These are phyloP conservation scores for Podaxis sp. DNA, from an alignment of 768 basidiomycete genomes.

Conservation along the genomic window DNA sequence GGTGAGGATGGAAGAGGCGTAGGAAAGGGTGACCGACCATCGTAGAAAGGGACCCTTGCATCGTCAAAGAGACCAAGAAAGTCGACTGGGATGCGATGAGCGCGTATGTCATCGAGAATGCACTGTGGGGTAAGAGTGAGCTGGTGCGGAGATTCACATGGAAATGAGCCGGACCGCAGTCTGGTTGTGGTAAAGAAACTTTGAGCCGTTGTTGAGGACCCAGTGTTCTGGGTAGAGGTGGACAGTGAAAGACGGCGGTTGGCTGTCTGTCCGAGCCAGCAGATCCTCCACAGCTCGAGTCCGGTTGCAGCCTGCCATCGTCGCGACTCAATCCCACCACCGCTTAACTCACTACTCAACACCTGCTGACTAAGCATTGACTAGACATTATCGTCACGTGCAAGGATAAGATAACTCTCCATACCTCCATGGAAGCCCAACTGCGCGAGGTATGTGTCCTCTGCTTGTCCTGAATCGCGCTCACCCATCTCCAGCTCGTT, in stretches of 20 bases:
- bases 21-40: slow-evolving; percentile 48
- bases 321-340: slow-evolving; percentile 14
- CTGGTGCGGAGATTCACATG: background rate
- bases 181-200: slow-evolving; percentile 80
- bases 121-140: slow-evolving; percentile 43
- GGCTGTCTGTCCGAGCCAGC: slow-evolving; percentile 52
- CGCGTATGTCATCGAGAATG: slow-evolving; percentile 79
- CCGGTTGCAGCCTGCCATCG: slow-evolving; percentile 74
- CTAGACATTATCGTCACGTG: slow-evolving; percentile 5
- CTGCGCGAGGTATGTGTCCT: slow-evolving; percentile 41
- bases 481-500: slow-evolving; percentile 54
- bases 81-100: slow-evolving; percentile 82
- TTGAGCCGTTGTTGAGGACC: slow-evolving; percentile 78
- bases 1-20: slow-evolving; percentile 5
- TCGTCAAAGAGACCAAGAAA: slow-evolving; percentile 80
- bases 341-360: background rate
- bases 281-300: slow-evolving; percentile 65
- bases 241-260: slow-evolving; percentile 75
- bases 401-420: background rate
- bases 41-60: slow-evolving; percentile 76
- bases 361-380: slow-evolving; percentile 8
- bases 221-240: slow-evolving; percentile 80
- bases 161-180: slow-evolving; percentile 51
- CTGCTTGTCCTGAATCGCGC: background rate
- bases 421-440: slow-evolving; percentile 39